Conservation (phyloP, 148 eudicot species). For the Rhododendron vialii region DNA sequence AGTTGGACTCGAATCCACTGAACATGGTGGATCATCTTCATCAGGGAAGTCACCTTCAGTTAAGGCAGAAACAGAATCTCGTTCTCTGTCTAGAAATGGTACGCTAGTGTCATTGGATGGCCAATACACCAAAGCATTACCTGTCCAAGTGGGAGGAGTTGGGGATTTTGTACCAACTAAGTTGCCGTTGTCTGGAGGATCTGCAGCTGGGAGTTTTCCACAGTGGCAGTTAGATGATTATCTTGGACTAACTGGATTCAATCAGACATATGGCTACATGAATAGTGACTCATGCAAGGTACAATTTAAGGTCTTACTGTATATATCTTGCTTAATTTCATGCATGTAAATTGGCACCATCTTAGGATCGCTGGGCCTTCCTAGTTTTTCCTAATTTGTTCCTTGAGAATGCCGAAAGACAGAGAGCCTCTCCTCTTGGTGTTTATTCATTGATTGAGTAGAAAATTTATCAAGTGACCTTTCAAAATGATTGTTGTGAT, state of each 20-base stretch:
- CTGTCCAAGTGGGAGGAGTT: slow-evolving; percentile 37
- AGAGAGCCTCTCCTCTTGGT: background rate
- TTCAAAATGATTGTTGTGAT: background rate
- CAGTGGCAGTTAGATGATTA: slow-evolving; percentile 75
- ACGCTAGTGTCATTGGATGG: slow-evolving; percentile 27
- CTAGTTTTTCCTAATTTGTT: background rate
- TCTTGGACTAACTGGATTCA: slow-evolving; percentile 54
- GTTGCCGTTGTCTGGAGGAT: slow-evolving; percentile 48
- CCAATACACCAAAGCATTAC: slow-evolving; percentile 26
- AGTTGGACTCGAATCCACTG: slow-evolving; percentile 65
- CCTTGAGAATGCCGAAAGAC: background rate
- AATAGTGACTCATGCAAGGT: slow-evolving; percentile 76
- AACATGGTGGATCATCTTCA: slow-evolving; percentile 52
- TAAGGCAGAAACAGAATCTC: slow-evolving; percentile 42
- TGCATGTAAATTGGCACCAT: background rate
- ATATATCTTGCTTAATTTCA: background rate
- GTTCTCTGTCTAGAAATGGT: slow-evolving; percentile 25
- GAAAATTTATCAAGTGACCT: background rate
- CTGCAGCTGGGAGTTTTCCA: slow-evolving; percentile 52
- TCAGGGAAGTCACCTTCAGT: slow-evolving; percentile 39
- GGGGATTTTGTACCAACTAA: slow-evolving; percentile 34
- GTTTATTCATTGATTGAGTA: background rate
- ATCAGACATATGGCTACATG: slow-evolving; percentile 41
- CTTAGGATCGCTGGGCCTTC: background rate
- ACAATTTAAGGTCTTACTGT: slow-evolving; percentile 11